These are phyloP conservation scores for Populus ilicifolia DNA, from an alignment of 345 rosid genomes.

Conservation along the genomic window DNA sequence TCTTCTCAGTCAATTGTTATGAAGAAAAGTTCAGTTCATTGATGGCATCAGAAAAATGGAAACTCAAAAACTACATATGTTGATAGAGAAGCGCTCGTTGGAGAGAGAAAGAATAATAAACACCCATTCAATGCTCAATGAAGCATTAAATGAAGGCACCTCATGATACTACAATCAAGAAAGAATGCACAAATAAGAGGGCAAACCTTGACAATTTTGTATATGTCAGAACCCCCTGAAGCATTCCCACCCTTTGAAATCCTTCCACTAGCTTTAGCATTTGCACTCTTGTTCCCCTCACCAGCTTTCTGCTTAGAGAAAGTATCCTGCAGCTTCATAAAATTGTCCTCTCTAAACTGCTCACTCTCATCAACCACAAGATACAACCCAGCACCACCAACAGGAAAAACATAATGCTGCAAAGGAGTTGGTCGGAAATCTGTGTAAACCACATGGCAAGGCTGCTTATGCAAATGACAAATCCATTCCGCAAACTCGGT, in stretches of 20 bases:
- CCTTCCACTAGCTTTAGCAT: conserved; percentile 79
- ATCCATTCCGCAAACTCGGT: conserved; percentile 98
- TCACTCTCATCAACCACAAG: conserved; percentile 96
- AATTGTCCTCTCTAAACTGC: conserved; percentile 90
- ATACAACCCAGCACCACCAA: conserved; percentile 86
- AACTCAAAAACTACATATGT: background rate
- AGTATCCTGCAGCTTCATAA: conserved; percentile 78
- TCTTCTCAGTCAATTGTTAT: background rate
- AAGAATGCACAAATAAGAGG: background rate
- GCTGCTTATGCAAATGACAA: conserved; percentile 88
- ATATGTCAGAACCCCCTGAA: conserved; percentile 80
- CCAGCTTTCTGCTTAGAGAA: conserved; percentile 63
- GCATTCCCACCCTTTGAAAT: conserved; percentile 68
- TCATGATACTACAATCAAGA: background rate
- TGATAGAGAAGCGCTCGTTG: background rate
- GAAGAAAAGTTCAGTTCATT: background rate
- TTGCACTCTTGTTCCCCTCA: conserved; percentile 51
- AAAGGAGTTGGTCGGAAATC: conserved; percentile 97
- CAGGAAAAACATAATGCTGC: conserved; percentile 96
- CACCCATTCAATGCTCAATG: background rate
- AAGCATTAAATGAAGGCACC: background rate
- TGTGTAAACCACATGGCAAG: conserved; percentile 95
- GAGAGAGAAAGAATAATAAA: background rate
- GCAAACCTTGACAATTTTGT: conserved; percentile 86
- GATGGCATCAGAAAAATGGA: background rate